These are phyloP conservation scores for Tricladium varicosporioides DNA, from an alignment of 2,329 filamentous ascomycete genomes.

Conservation along the genomic window DNA sequence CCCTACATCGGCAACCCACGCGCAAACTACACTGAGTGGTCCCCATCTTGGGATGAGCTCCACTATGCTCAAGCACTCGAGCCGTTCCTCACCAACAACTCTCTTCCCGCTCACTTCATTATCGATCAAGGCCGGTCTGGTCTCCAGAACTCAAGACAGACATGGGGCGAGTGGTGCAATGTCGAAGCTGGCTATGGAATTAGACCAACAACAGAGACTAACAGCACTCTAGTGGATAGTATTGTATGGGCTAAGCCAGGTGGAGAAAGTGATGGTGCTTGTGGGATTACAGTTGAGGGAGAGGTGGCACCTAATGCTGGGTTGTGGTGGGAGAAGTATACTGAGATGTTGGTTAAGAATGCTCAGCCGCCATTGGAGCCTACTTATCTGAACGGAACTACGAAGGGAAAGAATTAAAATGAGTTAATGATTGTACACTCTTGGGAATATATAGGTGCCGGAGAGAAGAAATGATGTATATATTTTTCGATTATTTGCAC, in stretches of 20 bases:
- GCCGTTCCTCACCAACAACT: constrained; percentile 38
- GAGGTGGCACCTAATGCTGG: constrained; percentile 39
- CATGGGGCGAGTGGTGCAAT: constrained; percentile 47
- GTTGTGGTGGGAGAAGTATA: constrained; percentile 43
- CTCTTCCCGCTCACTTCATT: constrained; percentile 44
- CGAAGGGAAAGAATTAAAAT: no score
- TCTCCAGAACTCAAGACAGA: constrained; percentile 36
- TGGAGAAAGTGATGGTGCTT: constrained; percentile 43
- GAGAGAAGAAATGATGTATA: no score
- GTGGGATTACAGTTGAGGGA: constrained; percentile 31
- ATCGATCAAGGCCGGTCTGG: constrained; percentile 44
- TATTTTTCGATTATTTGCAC: no score
- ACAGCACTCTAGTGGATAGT: constrained; percentile 39
- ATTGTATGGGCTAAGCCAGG: constrained; percentile 47
- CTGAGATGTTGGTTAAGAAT: constrained; percentile 41
- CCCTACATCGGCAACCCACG: constrained; percentile 39
- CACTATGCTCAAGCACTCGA: constrained; percentile 41
- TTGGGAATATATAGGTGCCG: no score
- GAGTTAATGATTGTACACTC: no score
- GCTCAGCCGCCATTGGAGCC: constrained; percentile 31
- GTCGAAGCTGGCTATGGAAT: constrained; percentile 41
- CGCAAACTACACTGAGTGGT: constrained; percentile 42
- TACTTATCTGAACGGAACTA: constrained; percentile 2
- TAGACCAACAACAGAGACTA: constrained; percentile 34
- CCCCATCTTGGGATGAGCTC: constrained; percentile 41